phyloP scores from a whole-genome alignment of 208 protist species.

The Borovskyia barvae region DNA sequence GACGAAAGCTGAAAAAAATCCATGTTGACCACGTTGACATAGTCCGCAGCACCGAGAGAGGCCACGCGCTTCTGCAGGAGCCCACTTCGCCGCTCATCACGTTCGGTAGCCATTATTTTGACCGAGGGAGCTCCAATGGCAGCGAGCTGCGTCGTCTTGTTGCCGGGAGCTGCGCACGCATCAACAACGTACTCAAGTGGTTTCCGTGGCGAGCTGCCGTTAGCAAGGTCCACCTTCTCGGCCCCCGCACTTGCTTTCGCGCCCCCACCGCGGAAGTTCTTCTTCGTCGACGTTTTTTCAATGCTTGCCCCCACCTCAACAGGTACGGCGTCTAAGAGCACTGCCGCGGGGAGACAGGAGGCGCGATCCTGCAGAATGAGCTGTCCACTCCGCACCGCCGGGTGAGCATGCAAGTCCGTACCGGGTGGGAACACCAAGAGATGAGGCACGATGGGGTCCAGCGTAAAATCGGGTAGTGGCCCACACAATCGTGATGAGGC shows the following conservation, averaged over 20 bases:
- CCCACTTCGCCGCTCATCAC: conserved; percentile 68
- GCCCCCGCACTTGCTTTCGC: too few species aligned
- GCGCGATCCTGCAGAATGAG: conserved; percentile 89
- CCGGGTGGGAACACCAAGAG: conserved; percentile 84
- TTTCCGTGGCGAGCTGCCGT: conserved; percentile 8
- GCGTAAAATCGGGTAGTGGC: conserved; percentile 58
- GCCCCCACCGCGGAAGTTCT: not conserved
- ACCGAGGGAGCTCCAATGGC: conserved; percentile 59
- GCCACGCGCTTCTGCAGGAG: conserved; percentile 66
- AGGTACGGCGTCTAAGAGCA: conserved; percentile 76
- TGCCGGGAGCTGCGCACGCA: conserved; percentile 90
- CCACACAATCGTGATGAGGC: conserved; percentile 11
- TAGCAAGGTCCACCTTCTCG: too few species aligned
- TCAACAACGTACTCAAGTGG: conserved; percentile 87
- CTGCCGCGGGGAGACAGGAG: conserved; percentile 88
- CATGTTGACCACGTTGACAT: conserved; percentile 80
- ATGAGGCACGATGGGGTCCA: conserved; percentile 67
- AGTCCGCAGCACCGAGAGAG: conserved; percentile 59
- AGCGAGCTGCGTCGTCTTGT: conserved; percentile 91
- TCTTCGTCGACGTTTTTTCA: not conserved
- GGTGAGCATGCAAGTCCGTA: conserved; percentile 86
- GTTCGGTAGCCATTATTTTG: conserved; percentile 88
- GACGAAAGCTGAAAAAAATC: conserved; percentile 86
- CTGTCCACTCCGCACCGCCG: conserved; percentile 78
- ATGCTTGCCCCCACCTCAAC: conserved; percentile 9